phyloP scores from a whole-genome alignment of 2,329 filamentous ascomycete genomes.

The Colletotrichum acutatum region DNA sequence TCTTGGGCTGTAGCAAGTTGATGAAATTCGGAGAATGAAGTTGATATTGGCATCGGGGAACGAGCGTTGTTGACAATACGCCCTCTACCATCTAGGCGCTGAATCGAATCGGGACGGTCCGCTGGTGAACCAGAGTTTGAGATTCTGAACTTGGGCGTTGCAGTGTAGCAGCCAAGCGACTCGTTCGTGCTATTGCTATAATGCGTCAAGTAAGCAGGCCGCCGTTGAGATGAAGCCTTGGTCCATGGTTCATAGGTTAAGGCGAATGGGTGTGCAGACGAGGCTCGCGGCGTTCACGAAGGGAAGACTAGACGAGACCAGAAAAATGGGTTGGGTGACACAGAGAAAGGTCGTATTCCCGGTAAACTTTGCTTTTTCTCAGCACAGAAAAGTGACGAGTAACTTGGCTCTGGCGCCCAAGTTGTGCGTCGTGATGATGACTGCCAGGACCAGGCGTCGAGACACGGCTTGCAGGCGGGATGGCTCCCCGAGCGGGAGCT shows the following conservation, averaged over 20 bases:
- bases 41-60: background rate
- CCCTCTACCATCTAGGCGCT: background rate
- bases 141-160: background rate
- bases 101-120: background rate
- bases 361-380: constrained; percentile 10
- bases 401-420: background rate
- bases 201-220: background rate
- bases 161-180: background rate
- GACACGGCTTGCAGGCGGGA: background rate
- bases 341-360: background rate
- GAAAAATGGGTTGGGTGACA: constrained; percentile 16
- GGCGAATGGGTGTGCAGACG: background rate
- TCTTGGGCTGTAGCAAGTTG: constrained; percentile 1
- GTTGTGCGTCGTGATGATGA: constrained; percentile 13
- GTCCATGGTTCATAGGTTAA: background rate
- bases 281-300: constrained; percentile 1
- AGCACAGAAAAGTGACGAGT: background rate
- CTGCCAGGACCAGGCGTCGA: background rate
- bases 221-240: constrained; percentile 10
- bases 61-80: background rate
- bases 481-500: constrained; percentile 21
- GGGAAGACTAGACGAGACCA: background rate
- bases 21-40: constrained; percentile 5
- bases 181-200: background rate
- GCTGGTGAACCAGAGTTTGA: background rate